Conservation (phyloP, 129 eudicot species). For the Glebionis coronaria region DNA sequence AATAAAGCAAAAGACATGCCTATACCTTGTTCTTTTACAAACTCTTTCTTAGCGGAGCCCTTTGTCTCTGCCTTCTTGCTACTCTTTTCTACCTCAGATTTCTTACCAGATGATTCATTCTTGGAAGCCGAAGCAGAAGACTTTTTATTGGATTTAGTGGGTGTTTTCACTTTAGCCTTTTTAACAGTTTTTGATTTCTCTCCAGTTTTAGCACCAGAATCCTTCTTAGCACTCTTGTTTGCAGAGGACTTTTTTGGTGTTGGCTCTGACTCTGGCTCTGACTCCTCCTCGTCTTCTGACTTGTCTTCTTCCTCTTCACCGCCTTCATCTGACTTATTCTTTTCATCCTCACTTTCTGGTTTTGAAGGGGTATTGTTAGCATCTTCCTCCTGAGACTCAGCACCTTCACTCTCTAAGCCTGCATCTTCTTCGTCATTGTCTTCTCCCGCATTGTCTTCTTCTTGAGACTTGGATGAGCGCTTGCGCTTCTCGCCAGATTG, state of each 20-base stretch:
- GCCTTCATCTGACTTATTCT: too few relatives aligned
- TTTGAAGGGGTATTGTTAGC: constrained; percentile 41
- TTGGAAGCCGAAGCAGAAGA: constrained; percentile 30
- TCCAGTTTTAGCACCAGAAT: constrained; percentile 35
- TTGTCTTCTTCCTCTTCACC: too few relatives aligned
- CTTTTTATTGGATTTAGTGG: constrained; percentile 41
- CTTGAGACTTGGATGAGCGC: constrained; percentile 34
- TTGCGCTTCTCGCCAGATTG: constrained; percentile 59
- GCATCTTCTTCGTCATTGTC: too few relatives aligned
- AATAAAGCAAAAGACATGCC: background rate
- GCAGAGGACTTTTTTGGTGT: constrained; percentile 13
- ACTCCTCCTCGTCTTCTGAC: too few relatives aligned
- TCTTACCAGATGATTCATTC: too few relatives aligned
- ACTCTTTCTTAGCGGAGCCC: constrained; percentile 38
- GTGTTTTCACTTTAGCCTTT: constrained; percentile 39
- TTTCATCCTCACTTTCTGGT: too few relatives aligned
- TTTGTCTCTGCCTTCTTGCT: constrained; percentile 34
- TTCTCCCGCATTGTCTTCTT: constrained; percentile 43
- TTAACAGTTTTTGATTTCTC: too few relatives aligned
- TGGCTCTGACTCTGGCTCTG: too few relatives aligned
- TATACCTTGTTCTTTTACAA: too few relatives aligned
- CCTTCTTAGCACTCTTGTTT: constrained; percentile 35
- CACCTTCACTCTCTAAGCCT: constrained; percentile 42
- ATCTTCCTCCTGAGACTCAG: constrained; percentile 43
- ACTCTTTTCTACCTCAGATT: constrained; percentile 49